phyloP scores from a whole-genome alignment of 2,329 filamentous ascomycete genomes.

The Trichophyton simii region DNA sequence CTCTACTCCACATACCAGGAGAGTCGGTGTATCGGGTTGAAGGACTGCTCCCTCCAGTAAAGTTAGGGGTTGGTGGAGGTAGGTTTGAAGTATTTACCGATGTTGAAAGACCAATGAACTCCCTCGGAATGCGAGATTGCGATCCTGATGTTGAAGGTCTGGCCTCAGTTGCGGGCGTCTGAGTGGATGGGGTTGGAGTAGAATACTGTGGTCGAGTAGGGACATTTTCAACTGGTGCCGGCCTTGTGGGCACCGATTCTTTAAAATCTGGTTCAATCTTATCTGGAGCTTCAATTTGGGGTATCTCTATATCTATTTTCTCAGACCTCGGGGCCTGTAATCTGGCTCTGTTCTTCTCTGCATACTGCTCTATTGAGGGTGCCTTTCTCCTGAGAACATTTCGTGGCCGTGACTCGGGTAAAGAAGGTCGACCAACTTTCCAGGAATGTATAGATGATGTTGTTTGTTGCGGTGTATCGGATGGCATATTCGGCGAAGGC shows the following conservation, averaged over 20 bases:
- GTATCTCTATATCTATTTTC: neutral
- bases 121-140: constrained; percentile 21
- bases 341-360: constrained; percentile 7
- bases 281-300: neutral
- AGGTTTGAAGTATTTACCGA: constrained; percentile 24
- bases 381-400: constrained; percentile 33
- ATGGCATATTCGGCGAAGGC: neutral
- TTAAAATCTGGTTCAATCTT: neutral
- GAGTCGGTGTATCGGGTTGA: constrained; percentile 37
- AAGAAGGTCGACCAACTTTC: neutral
- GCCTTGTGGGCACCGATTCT: neutral
- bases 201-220: neutral
- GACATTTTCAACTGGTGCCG: neutral
- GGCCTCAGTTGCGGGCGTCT: constrained; percentile 1
- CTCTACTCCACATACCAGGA: constrained; percentile 34
- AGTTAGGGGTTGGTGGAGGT: constrained; percentile 28
- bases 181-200: neutral
- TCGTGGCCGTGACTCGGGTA: constrained; percentile 18
- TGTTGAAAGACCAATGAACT: constrained; percentile 28
- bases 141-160: neutral
- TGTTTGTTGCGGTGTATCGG: neutral
- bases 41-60: constrained; percentile 31
- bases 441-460: neutral
- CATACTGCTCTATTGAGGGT: constrained; percentile 29
- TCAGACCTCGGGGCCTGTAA: neutral